Evolutionary conservation across 176 grass and related monocot genomes (phyloP), one percentile per base, ranked within the genome.

Genomic region (Phoenix dactylifera): DNA sequence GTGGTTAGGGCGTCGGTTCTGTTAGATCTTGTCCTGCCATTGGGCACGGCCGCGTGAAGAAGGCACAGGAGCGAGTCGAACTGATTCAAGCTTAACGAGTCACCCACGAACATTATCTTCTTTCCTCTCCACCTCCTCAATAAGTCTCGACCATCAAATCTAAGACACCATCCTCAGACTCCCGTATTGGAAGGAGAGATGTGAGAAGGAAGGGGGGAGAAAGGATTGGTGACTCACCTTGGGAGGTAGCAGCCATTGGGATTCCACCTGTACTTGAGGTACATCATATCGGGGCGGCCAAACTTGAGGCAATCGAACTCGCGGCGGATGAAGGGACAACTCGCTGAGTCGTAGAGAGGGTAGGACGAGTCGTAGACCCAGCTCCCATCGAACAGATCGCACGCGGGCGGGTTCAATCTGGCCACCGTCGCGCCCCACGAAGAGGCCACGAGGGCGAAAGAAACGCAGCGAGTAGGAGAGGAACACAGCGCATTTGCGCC

Each of bases 101-200:
- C 91, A 4, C 91, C 91, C 18, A 96, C 91, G 69, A 96, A 90
- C 86, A 96, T 87, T 20, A 87, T 73, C 58, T 62, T 90, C 83
- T 96, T 96, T 17, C 86, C 86, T 3, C 18, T 14, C 86, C 83
- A 85, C 52, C 67, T 82, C 75, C 57, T 20, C 18, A 96, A 60
- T 26, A 96, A 63, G 56, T 72, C 75, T 51, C 25, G 0, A 20
- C 91, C 91, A 56, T 96, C 80, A 68, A 96, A 96, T 58, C 90
- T 95, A 50, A 28, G 55, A 44, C 26, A 1, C 3, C 9, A 15
- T 15, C 17, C 22, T 25, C 7, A 44, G 12, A 44, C 35, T 44
- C 28, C 28, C 5, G 28, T 30, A 30, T 44, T 44, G 12, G 10
- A 9, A 44, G 0, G 7, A 44, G 35, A 44, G 7, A 44, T 20